phyloP scores from a whole-genome alignment of 2,329 filamentous ascomycete species.

The Parascedosporium putredinis region DNA sequence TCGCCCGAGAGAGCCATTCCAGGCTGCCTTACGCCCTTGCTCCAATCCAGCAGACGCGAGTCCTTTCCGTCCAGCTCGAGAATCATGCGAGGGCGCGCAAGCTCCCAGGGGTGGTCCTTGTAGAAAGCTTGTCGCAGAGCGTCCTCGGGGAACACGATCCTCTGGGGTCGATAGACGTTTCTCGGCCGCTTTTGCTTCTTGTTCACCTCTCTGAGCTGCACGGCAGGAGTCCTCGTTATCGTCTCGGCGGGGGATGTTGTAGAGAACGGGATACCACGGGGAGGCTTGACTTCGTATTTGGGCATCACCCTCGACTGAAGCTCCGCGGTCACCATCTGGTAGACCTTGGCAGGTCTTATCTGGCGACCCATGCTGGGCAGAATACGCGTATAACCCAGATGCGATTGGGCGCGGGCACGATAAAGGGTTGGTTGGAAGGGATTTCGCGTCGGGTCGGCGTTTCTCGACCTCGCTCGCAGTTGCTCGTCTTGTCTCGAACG shows the following conservation, averaged over 20 bases:
- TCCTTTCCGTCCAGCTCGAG: conserved; percentile 83
- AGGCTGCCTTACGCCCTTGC: conserved; percentile 58
- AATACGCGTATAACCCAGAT: conserved; percentile 6
- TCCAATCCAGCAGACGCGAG: conserved; percentile 68
- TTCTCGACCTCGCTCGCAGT: background rate
- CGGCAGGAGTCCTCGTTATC: conserved; percentile 41
- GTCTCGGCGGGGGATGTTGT: conserved; percentile 47
- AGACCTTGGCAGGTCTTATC: conserved; percentile 36
- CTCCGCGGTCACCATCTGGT: conserved; percentile 32
- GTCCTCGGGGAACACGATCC: conserved; percentile 76
- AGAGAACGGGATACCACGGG: conserved; percentile 43
- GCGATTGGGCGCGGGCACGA: background rate
- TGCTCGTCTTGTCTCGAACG: too few species aligned
- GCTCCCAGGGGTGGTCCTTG: conserved; percentile 92
- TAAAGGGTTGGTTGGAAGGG: background rate
- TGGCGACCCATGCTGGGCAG: conserved; percentile 30
- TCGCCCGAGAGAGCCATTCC: conserved; percentile 74
- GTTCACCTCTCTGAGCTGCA: conserved; percentile 30
- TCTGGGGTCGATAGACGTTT: conserved; percentile 69
- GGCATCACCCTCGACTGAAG: conserved; percentile 30
- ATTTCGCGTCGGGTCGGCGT: background rate
- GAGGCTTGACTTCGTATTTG: conserved; percentile 21
- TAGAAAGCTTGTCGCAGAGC: conserved; percentile 72
- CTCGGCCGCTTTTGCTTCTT: conserved; percentile 49
- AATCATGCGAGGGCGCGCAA: conserved; percentile 77